Evolutionary conservation across 305 asterid species (phyloP).

Genomic region (Fraxinus platypoda): DNA sequence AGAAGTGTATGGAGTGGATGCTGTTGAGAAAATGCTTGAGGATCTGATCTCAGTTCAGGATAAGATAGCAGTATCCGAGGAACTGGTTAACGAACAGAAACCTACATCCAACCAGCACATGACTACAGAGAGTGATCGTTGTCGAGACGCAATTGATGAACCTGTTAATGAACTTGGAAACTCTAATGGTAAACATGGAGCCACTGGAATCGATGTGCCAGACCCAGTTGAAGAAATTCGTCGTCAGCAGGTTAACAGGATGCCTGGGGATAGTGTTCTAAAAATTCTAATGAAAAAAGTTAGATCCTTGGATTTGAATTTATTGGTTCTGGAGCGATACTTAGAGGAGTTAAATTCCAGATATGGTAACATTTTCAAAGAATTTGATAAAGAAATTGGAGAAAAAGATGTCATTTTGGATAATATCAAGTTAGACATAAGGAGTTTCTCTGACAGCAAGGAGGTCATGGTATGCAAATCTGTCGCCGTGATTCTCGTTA

Average conservation of each 20-base stretch:
- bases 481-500: neutral
- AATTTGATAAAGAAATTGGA: slow-evolving; percentile 60
- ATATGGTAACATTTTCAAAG: slow-evolving; percentile 65
- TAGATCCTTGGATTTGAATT: slow-evolving; percentile 75
- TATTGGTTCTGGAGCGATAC: slow-evolving; percentile 77
- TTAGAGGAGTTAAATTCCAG: slow-evolving; percentile 73
- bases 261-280: slow-evolving; percentile 98
- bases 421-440: slow-evolving; percentile 58
- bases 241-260: slow-evolving; percentile 69
- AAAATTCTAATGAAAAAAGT: slow-evolving; percentile 89
- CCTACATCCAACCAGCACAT: slow-evolving; percentile 35
- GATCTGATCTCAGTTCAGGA: slow-evolving; percentile 70
- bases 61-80: slow-evolving; percentile 46
- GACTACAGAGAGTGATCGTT: slow-evolving; percentile 35
- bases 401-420: slow-evolving; percentile 53
- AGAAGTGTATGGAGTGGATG: slow-evolving; percentile 95
- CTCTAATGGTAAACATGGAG: slow-evolving; percentile 42
- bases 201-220: slow-evolving; percentile 41
- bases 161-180: slow-evolving; percentile 31
- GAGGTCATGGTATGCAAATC: slow-evolving; percentile 60
- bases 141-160: slow-evolving; percentile 50
- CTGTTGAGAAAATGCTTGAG: slow-evolving; percentile 94
- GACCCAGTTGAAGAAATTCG: slow-evolving; percentile 74
- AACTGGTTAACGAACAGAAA: slow-evolving; percentile 37
- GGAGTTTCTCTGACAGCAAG: slow-evolving; percentile 59